A percentile compares a stretch with the other conserved stretches of the same genome.
Conservation (phyloP, 768 basidiomycete genomes). For the Leccinum obscurum region DNA sequence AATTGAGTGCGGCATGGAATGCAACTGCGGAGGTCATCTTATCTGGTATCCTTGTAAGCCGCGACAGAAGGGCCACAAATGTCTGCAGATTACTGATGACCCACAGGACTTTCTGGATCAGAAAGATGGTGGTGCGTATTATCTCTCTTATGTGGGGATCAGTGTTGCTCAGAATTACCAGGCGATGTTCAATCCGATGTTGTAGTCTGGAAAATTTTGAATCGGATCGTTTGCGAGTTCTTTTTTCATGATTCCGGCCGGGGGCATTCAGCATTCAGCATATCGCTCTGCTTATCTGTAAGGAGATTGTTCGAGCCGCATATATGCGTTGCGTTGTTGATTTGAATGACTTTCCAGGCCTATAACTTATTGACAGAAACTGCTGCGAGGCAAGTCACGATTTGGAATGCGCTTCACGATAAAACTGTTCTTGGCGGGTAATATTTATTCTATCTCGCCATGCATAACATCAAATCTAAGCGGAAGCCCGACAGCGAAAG, state of each 20-base stretch:
- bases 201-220: constrained; percentile 29
- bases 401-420: constrained; percentile 48
- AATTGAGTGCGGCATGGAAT: constrained; percentile 43
- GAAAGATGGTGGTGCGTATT: constrained; percentile 19
- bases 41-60: constrained; percentile 51
- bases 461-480: not conserved
- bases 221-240: constrained; percentile 37
- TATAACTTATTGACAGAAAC: constrained; percentile 54
- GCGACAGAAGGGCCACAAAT: not conserved
- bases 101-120: constrained; percentile 27
- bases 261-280: constrained; percentile 21
- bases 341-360: constrained; percentile 40
- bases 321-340: constrained; percentile 29
- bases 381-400: constrained; percentile 39
- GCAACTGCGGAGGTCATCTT: constrained; percentile 44
- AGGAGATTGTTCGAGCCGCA: constrained; percentile 14
- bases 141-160: not conserved
- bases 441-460: constrained; percentile 9
- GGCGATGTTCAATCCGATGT: constrained; percentile 23
- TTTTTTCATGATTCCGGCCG: constrained; percentile 33
- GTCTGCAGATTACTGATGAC: constrained; percentile 16
- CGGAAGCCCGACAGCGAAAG: constrained; percentile 34
- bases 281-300: constrained; percentile 28
- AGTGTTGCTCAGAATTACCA: constrained; percentile 6
- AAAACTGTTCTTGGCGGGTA: constrained; percentile 50